Percentiles rank a stretch among this genome's conserved stretches.
Evolutionary conservation across 2,329 filamentous ascomycete genomes (phyloP).

Genomic region (Tricladium varicosporioides): DNA sequence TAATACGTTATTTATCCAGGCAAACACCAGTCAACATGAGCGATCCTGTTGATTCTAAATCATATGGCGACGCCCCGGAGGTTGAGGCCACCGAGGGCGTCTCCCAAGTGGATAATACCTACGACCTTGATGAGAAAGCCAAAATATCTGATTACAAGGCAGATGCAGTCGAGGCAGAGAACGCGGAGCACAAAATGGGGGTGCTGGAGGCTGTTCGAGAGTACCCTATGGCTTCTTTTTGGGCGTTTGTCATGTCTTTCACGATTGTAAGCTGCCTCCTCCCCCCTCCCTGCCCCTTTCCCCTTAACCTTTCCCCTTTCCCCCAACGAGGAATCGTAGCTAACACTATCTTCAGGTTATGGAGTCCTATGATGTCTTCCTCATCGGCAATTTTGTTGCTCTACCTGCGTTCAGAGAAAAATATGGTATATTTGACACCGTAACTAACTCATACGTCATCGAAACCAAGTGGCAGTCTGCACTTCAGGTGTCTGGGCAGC

Average conservation of each 20-base stretch:
- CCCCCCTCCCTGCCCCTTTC: conserved; percentile 6
- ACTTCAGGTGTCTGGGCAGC: conserved; percentile 51
- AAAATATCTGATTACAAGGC: conserved; percentile 26
- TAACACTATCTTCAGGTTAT: too few species aligned
- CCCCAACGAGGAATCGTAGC: too few species aligned
- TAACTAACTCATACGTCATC: too few species aligned
- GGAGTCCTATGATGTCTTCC: conserved; percentile 63
- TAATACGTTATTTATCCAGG: conserved; percentile 4
- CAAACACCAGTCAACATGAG: conserved; percentile 16
- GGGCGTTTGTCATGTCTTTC: too few species aligned
- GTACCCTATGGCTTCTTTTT: conserved; percentile 50
- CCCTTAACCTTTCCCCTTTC: conserved; percentile 6
- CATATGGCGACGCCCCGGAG: conserved; percentile 7
- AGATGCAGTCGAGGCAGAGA: conserved; percentile 49
- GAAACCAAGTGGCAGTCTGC: conserved; percentile 65
- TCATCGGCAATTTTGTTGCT: conserved; percentile 59
- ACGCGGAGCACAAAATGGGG: conserved; percentile 48
- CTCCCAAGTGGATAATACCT: conserved; percentile 29
- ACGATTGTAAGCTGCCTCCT: too few species aligned
- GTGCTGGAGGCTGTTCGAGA: conserved; percentile 48
- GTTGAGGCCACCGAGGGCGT: conserved; percentile 16
- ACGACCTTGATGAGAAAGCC: conserved; percentile 32
- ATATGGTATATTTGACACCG: conserved; percentile 43
- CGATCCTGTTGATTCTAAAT: conserved; percentile 14
- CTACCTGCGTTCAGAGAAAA: conserved; percentile 44